Base-by-base conservation (phyloP, 129 eudicot genomes). In the Scalesia atractyloides region DNA sequence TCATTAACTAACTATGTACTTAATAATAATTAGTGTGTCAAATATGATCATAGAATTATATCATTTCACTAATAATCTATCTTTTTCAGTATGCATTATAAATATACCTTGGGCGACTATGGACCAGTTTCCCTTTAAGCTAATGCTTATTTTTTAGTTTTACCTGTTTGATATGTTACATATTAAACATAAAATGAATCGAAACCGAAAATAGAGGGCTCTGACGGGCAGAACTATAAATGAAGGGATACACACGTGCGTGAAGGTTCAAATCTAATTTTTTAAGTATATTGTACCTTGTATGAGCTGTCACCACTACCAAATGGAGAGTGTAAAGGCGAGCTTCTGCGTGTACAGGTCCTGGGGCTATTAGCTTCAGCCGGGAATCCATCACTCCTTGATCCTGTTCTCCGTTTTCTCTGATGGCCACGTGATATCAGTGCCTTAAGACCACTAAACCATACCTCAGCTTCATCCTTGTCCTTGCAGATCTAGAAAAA, bases 361-460 rank as follows among this genome's bases (percentile, higher is more conserved):
- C 97, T 82, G 22, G 99, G 99, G 82, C 99, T 94, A 82, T 67
- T 90, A 70, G 93, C 96, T 86, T 84, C 97, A 47, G 99, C 90
- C 57, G 89, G 87, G 77, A 90, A 79, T 63, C 97, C 96, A 70
- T 90, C 99, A 80, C 97, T 94, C 82, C 98, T 94, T 69, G 99
- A 84, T 81, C 90, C 99, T 54, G 96, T 83, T 86, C 94, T 90
- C 94, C 97, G 88, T 78, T 86, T 94, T 33, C 93, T 80, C 63
- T 94, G 96, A 83, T 88, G 96, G 50, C 89, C 83, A 47, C 88
- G 88, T 68, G 99, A 86, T 64, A 94, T 86, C 78, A 94, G 78
- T 71, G 97, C 91, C 83, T 94, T 94, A 34, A 94, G 91, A 66
- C 99, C 99, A 80, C 97, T 94, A 90, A 94, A 94, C 99, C 99